These are phyloP conservation scores for Carex cristatella DNA, from an alignment of 176 grass and related monocot genomes.

Conservation along the genomic window DNA sequence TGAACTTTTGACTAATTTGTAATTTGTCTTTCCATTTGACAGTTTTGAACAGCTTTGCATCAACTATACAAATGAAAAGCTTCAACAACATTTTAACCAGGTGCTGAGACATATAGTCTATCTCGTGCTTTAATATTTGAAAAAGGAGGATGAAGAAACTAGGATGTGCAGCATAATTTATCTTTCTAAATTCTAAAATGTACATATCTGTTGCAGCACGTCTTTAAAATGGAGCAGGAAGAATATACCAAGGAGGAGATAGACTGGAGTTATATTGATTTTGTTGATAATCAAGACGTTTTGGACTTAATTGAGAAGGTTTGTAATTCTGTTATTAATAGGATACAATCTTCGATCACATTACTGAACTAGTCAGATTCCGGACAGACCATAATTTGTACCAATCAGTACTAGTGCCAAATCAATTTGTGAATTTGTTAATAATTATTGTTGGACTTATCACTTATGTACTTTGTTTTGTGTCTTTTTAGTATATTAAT, in stretches of 20 bases:
- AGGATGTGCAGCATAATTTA: not conserved
- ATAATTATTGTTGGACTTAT: not conserved
- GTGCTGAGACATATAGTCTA: constrained; percentile 27
- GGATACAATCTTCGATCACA: not conserved
- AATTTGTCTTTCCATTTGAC: constrained; percentile 24
- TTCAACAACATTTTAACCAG: constrained; percentile 99
- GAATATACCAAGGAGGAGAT: constrained; percentile 98
- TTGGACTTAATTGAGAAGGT: constrained; percentile 99
- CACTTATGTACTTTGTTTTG: not conserved
- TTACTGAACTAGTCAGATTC: not conserved
- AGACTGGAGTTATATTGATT: constrained; percentile 99
- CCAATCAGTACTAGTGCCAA: not conserved
- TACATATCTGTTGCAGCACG: constrained; percentile 58
- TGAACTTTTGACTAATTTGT: constrained; percentile 12
- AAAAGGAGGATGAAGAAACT: not conserved
- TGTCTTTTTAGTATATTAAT: not conserved
- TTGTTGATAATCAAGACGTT: constrained; percentile 99
- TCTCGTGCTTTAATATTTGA: not conserved
- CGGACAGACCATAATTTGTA: not conserved
- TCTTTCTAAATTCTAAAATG: constrained; percentile 28
- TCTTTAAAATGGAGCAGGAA: constrained; percentile 99
- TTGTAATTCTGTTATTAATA: not conserved
- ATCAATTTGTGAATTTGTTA: not conserved
- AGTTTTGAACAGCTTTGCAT: constrained; percentile 97
- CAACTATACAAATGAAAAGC: constrained; percentile 99